Evolutionary conservation across 176 grass and related monocot species (phyloP).

Genomic region (Oryza longistaminata): DNA sequence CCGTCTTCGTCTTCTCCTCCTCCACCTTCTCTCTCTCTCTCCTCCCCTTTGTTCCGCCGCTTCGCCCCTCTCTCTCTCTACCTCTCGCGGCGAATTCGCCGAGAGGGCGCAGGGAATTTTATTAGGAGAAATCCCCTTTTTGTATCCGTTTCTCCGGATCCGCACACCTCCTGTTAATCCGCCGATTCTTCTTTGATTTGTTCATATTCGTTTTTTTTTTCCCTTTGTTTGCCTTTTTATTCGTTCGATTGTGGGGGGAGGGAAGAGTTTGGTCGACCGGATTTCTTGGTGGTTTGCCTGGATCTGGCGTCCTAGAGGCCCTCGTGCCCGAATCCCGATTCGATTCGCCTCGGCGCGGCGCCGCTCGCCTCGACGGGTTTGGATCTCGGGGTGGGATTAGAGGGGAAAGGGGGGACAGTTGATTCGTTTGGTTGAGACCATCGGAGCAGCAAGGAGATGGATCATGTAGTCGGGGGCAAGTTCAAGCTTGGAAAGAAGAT

Average conservation of each 20-base stretch:
- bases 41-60: neutral
- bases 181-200: slow-evolving; percentile 12
- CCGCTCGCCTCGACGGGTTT: neutral
- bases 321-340: slow-evolving; percentile 1
- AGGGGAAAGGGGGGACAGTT: neutral
- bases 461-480: slow-evolving; percentile 66
- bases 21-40: neutral
- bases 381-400: slow-evolving; percentile 41
- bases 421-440: neutral
- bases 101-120: neutral
- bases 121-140: slow-evolving; percentile 26
- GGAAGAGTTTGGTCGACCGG: neutral
- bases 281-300: slow-evolving; percentile 32
- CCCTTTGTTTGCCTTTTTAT: neutral
- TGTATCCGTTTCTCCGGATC: slow-evolving; percentile 35
- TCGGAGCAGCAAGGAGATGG: slow-evolving; percentile 40
- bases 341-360: slow-evolving; percentile 3
- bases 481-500: slow-evolving; percentile 88
- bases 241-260: slow-evolving; percentile 15
- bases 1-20: slow-evolving; percentile 5
- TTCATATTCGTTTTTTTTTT: neutral
- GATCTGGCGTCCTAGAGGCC: slow-evolving; percentile 36
- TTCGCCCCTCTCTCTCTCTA: neutral
- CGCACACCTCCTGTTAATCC: neutral
- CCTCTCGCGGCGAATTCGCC: slow-evolving; percentile 25